Percentiles rank a stretch among this genome's conserved stretches.
Conservation (phyloP, 768 basidiomycete genomes). For the Leccinellum rugosiceps region DNA sequence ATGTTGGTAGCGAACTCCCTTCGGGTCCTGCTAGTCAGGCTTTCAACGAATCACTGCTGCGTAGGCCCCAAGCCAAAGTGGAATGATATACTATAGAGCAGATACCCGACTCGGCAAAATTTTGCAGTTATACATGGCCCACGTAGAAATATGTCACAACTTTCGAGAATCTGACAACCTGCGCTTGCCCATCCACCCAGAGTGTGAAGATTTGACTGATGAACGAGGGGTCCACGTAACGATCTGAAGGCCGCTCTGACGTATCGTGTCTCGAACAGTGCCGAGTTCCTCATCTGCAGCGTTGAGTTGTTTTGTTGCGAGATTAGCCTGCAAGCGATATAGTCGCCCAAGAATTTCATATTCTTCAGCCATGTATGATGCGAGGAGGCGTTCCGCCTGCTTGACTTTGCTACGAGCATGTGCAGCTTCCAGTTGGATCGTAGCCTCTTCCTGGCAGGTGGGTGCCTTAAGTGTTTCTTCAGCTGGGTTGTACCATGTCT, state of each 20-base stretch:
- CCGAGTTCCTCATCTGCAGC: neutral
- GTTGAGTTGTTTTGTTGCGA: neutral
- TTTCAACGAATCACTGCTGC: too few relatives aligned
- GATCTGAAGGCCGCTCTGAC: neutral
- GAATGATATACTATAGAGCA: too few relatives aligned
- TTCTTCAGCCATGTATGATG: neutral
- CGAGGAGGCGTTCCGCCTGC: neutral
- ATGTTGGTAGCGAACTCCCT: too few relatives aligned
- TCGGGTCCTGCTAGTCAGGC: too few relatives aligned
- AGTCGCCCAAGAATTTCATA: neutral
- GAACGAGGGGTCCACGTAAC: neutral
- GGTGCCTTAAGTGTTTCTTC: neutral
- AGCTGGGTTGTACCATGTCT: too few relatives aligned
- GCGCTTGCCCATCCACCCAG: too few relatives aligned
- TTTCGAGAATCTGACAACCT: too few relatives aligned
- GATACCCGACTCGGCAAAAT: too few relatives aligned
- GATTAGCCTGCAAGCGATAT: neutral
- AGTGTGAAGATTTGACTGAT: neutral
- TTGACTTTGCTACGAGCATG: neutral
- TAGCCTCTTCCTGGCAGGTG: neutral
- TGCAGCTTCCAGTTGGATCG: neutral
- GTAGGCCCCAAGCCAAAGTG: too few relatives aligned
- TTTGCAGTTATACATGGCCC: too few relatives aligned
- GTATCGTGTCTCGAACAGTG: neutral
- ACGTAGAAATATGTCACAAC: too few relatives aligned